Base-by-base conservation (phyloP, 306 rosid species). In the Cucurbita pepo region DNA sequence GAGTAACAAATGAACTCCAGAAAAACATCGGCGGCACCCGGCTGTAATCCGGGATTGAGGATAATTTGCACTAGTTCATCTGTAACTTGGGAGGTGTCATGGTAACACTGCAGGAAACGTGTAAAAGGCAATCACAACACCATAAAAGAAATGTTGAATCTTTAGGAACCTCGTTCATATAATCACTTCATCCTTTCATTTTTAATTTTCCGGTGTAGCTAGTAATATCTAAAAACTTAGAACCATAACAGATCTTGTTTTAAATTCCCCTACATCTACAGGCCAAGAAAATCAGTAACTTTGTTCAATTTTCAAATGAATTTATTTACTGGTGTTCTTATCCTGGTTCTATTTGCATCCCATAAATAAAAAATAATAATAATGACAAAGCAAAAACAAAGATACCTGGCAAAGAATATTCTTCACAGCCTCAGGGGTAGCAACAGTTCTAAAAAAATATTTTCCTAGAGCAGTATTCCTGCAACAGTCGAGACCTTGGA, bases 1-100 rank as follows among this genome's bases (percentile, higher is more conserved):
- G 98, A 93, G 79, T 90, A 93, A 82, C 97, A 93, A 77, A 93
- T 87, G 59, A 93, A 93, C 88, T 90, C 98, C 25, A 93, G 90
- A 82, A 93, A 93, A 66, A 93, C 90, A 65, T 90, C 96, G 5
- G 82, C 97, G 7, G 98, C 98, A 30, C 98, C 98, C 40, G 96
- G 94, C 79, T 90, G 90, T 59, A 93, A 80, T 78, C 98, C 98
- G 72, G 97, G 98, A 78, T 80, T 84, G 75, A 93, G 98, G 69
- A 93, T 90, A 69, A 86, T 75, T 67, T 88, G 76, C 57, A 93
- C 98, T 47, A 93, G 86, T 72, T 93, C 98, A 62, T 90, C 94
- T 16, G 97, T 88, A 78, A 93, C 98, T 76, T 82, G 85, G 71
- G 98, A 88, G 73, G 89, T 82, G 75, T 93, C 97, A 52, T 93